These are phyloP conservation scores for Nicotiana otophora DNA, from an alignment of 257 asterid genomes.

Conservation along the genomic window DNA sequence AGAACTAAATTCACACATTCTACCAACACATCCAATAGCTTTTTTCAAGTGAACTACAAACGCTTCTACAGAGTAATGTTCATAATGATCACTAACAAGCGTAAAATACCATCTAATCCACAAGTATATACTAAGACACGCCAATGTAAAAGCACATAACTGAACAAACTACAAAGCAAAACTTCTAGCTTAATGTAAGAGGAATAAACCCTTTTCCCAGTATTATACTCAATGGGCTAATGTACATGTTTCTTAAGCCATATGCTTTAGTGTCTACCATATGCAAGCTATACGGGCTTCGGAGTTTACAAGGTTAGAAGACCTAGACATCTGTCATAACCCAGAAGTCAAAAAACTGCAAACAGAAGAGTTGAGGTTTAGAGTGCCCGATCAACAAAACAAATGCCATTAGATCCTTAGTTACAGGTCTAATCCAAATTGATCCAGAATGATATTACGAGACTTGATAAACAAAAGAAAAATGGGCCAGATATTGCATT, in stretches of 20 bases:
- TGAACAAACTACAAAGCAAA: not conserved
- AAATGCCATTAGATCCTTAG: not conserved
- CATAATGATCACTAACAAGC: not conserved
- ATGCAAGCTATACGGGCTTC: not conserved
- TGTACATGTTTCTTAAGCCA: not conserved
- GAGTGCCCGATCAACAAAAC: not conserved
- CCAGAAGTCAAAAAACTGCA: not conserved
- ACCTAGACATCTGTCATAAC: not conserved
- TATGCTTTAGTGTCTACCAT: not conserved
- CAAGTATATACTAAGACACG: not conserved
- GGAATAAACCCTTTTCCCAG: not conserved
- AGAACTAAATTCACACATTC: not conserved
- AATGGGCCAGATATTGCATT: not conserved
- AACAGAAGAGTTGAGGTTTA: not conserved
- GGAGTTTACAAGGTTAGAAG: not conserved
- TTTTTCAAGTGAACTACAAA: conserved; percentile 4
- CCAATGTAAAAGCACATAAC: not conserved
- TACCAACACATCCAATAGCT: not conserved
- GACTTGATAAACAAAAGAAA: not conserved
- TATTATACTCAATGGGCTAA: not conserved
- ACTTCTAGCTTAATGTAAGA: not conserved
- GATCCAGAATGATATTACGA: not conserved
- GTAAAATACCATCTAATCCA: not conserved
- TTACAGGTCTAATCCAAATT: not conserved
- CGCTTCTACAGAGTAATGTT: not conserved